Conservation (phyloP, 2,329 filamentous ascomycete species). For the Cladosporium halotolerans region DNA sequence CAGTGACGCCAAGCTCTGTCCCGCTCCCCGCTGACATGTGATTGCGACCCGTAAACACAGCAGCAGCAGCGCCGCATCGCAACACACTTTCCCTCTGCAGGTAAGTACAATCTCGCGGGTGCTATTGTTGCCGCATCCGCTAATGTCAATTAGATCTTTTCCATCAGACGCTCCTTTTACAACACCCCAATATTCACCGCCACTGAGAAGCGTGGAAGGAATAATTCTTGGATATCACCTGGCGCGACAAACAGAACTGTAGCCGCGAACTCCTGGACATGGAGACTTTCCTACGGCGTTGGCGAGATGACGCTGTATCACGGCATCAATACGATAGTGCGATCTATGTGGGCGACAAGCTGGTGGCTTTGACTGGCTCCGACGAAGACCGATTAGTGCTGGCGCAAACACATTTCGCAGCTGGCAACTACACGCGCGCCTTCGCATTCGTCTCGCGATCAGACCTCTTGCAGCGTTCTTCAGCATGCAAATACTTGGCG, state of each 20-base stretch:
- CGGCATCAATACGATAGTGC: slow-evolving; percentile 95
- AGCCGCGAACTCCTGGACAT: slow-evolving; percentile 43
- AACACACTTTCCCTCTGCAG: background rate
- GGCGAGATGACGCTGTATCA: slow-evolving; percentile 91
- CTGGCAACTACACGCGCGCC: slow-evolving; percentile 88
- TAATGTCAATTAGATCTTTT: no score
- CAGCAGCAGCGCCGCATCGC: slow-evolving; percentile 3
- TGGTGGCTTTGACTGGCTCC: slow-evolving; percentile 92
- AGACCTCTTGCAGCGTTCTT: slow-evolving; percentile 72
- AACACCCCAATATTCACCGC: no score
- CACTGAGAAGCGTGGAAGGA: no score
- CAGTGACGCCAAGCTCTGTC: slow-evolving; percentile 1
- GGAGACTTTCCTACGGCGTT: slow-evolving; percentile 89
- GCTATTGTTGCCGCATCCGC: no score
- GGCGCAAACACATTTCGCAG: slow-evolving; percentile 94
- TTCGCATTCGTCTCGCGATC: slow-evolving; percentile 78
- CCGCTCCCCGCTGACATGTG: slow-evolving; percentile 6
- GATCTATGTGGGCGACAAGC: slow-evolving; percentile 95
- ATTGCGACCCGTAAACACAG: slow-evolving; percentile 7
- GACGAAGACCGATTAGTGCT: slow-evolving; percentile 95
- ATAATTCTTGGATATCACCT: no score
- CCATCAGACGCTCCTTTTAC: no score
- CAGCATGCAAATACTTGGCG: slow-evolving; percentile 85
- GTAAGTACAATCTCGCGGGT: no score
- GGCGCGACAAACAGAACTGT: background rate